Evolutionary conservation across 257 asterid genomes (phyloP), one percentile per base, ranked within the genome.

Genomic region (Petunia secreta): DNA sequence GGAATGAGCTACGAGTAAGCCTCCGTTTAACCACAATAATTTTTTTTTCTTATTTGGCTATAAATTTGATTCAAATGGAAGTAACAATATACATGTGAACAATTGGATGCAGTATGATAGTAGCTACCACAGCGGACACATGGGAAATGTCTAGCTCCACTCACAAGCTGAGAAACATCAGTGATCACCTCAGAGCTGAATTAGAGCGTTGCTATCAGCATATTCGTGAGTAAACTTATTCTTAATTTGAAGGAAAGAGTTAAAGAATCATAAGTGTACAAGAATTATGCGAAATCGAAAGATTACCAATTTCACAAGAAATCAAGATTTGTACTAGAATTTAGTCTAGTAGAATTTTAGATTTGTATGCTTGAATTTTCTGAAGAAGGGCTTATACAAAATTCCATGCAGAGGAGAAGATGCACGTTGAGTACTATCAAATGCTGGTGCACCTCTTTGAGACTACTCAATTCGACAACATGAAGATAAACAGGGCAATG

Each of bases 91-190:
- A 40, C 25, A 6, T 10, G 2, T 10, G 5, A 34, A 13, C 14
- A 64, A 34, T 58, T 77, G 13, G 41, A 41, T 87, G 88, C 87
- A 94, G 98, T 89, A 37, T 43, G 7, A 53, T 67, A 38, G 82
- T 87, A 8, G 85, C 91, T 13, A 78, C 92, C 43, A 82, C 91
- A 2, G 46, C 74, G 63, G 96, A 91, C 81, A 81, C 96, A 66
- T 90, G 94, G 97, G 97, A 94, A 86, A 87, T 91, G 48, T 88
- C 97, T 5, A 87, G 91, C 78, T 84, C 91, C 75, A 86, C 84
- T 0, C 91, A 87, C 87, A 91, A 86, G 86, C 79, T 94, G 68
- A 81, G 86, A 40, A 86, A 66, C 86, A 89, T 90, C 4, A 85
- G 71, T 4, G 94, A 87, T 36, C 89, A 88, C 78, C 97, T 94